Conservation (phyloP, 768 basidiomycete species). For the Lentinula detonsa region DNA sequence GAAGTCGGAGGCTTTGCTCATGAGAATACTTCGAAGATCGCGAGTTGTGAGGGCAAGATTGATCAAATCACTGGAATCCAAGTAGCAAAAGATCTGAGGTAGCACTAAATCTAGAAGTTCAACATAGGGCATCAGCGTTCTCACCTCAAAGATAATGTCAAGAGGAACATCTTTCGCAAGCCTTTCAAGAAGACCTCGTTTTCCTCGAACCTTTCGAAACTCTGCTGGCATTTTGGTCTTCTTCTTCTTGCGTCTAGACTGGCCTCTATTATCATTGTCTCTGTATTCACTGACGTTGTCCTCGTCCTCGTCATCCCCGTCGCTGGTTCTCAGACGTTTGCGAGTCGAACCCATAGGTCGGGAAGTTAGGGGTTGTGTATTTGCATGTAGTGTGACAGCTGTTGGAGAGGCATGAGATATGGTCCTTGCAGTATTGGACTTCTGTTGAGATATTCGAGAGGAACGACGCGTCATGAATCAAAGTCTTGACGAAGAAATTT, state of each 20-base stretch:
- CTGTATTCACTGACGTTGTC: background rate
- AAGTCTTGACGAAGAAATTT: too few species aligned
- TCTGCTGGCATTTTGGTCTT: background rate
- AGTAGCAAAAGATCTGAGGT: conserved; percentile 42
- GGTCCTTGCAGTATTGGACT: background rate
- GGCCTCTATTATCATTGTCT: background rate
- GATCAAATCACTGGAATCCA: conserved; percentile 44
- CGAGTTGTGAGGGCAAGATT: conserved; percentile 44
- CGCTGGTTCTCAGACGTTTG: background rate
- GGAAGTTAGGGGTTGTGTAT: background rate
- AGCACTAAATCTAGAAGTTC: background rate
- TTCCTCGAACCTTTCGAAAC: background rate
- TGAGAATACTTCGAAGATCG: conserved; percentile 39
- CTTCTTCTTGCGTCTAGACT: background rate
- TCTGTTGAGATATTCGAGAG: background rate
- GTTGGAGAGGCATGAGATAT: background rate
- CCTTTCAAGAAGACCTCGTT: background rate
- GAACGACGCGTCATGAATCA: background rate
- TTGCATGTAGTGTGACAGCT: background rate
- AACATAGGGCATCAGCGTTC: too few species aligned
- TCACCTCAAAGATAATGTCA: background rate
- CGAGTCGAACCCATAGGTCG: background rate
- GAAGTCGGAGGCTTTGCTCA: conserved; percentile 37
- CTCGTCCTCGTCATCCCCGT: background rate
- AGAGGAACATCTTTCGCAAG: background rate